Evolutionary conservation across 345 rosid genomes (phyloP).

Genomic region (Capsella bursapastoris): DNA sequence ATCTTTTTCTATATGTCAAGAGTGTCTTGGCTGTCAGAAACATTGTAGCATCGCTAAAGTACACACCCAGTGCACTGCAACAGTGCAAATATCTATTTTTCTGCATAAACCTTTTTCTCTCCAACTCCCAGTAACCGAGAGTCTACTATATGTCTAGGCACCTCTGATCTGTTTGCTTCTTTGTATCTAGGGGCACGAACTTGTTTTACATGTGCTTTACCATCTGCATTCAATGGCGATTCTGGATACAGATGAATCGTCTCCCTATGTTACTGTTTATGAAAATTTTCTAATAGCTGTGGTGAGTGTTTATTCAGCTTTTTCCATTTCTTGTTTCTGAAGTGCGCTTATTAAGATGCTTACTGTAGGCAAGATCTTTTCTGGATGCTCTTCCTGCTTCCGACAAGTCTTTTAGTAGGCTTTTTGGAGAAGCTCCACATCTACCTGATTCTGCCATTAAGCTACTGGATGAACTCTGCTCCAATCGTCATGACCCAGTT

Average conservation of each 20-base stretch:
- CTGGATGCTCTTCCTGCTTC: slow-evolving; percentile 87
- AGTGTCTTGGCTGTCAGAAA: slow-evolving; percentile 27
- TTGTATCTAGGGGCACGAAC: slow-evolving; percentile 82
- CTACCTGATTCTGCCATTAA: slow-evolving; percentile 77
- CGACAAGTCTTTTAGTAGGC: slow-evolving; percentile 92
- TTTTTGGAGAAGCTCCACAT: slow-evolving; percentile 90
- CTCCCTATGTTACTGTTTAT: slow-evolving; percentile 62
- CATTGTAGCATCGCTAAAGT: slow-evolving; percentile 19
- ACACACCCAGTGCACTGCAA: slow-evolving; percentile 21
- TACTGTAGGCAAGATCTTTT: slow-evolving; percentile 81
- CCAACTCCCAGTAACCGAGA: slow-evolving; percentile 25
- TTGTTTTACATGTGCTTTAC: slow-evolving; percentile 79
- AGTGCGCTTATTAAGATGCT: slow-evolving; percentile 39
- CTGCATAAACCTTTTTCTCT: slow-evolving; percentile 16
- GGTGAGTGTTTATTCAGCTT: slow-evolving; percentile 57
- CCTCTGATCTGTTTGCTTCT: slow-evolving; percentile 34
- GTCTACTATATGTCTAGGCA: slow-evolving; percentile 25
- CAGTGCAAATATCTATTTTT: slow-evolving; percentile 16
- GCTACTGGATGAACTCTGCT: slow-evolving; percentile 82
- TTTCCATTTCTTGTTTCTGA: slow-evolving; percentile 33
- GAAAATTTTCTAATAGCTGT: slow-evolving; percentile 81
- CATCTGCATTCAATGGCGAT: slow-evolving; percentile 69
- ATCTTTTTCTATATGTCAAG: slow-evolving; percentile 20
- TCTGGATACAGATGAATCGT: slow-evolving; percentile 52
- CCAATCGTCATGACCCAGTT: slow-evolving; percentile 59